Evolutionary conservation across 1,284 basidiomycete species (phyloP), one percentile per base, ranked within the genome.

Genomic region (Chalciporus sp.): DNA sequence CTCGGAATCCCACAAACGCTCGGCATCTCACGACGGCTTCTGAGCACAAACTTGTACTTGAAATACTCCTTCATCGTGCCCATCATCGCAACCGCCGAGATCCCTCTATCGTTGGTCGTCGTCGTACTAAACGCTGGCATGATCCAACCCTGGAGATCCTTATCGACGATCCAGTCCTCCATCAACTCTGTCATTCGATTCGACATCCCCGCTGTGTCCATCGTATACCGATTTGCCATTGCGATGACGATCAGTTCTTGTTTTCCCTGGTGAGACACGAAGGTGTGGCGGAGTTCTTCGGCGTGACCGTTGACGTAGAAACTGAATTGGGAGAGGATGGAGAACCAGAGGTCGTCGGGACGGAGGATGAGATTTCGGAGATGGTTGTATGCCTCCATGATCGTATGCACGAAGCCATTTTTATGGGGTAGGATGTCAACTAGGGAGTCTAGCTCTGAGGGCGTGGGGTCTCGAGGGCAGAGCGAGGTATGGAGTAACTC

Each of bases 51-150:
- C 8, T 40, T 61, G 59, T 71, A 76, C 5, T 56, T 39, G 59
- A 80, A 78, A 52, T 75, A 78, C 52, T 66, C 47, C 23, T 77
- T 74, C 58, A 77, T 61, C 14, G 70, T 74, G 2, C 75, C 64
- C 76, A 81, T 79, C 74, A 78, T 72, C 31, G 75, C 58, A 16
- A 79, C 69, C 1, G 76, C 68, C 19, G 66, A 72, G 5, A 75
- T 66, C 8, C 70, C 68, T 5, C 62, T 73, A 49, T 82, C 81
- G 16, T 63, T 70, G 0, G 27, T 7, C 0, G 76, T 78, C 4
- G 79, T 81, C 1, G 79, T 82, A 7, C 74, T 71, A 60, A 81
- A 82, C 28, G 69, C 58, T 0, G 81, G 80, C 8, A 73, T 64
- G 27, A 78, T 71, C 77, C 78, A 80, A 0, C 72, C 65, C 2